Conservation (phyloP, 169 alveolate species). For the Babesia divergens region DNA sequence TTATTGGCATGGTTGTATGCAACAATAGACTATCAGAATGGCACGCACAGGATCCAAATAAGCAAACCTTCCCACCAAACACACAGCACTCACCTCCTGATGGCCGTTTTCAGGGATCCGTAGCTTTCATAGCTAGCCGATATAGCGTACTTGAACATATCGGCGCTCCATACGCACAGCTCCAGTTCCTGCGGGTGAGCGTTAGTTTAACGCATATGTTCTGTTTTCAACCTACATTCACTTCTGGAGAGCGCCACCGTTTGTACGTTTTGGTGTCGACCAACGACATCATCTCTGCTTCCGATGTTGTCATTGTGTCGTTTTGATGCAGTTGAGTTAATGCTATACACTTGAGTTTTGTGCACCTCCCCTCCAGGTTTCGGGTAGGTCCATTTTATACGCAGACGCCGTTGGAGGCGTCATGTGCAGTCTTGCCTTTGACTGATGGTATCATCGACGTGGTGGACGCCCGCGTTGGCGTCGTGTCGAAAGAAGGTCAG, state of each 20-base stretch:
- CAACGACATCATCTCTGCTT: not conserved
- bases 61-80: not conserved
- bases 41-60: too few species aligned
- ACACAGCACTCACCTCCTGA: constrained; percentile 42
- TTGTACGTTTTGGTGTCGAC: constrained; percentile 43
- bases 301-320: not conserved
- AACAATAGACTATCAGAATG: too few species aligned
- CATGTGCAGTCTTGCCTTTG: too few species aligned
- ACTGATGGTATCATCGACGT: too few species aligned
- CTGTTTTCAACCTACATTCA: constrained; percentile 36
- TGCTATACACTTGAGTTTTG: too few species aligned
- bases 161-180: constrained; percentile 57
- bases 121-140: constrained; percentile 43
- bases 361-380: too few species aligned
- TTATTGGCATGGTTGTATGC: not conserved
- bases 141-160: constrained; percentile 52
- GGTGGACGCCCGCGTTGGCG: too few species aligned
- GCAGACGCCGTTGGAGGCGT: too few species aligned
- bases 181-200: constrained; percentile 40
- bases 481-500: too few species aligned
- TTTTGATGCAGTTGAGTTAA: not conserved
- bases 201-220: not conserved
- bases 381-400: too few species aligned
- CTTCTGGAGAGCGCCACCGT: constrained; percentile 52
- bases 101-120: constrained; percentile 64